Evolutionary conservation across 2,329 filamentous ascomycete genomes (phyloP).

Genomic region (Beauveria scarabaeidicola): DNA sequence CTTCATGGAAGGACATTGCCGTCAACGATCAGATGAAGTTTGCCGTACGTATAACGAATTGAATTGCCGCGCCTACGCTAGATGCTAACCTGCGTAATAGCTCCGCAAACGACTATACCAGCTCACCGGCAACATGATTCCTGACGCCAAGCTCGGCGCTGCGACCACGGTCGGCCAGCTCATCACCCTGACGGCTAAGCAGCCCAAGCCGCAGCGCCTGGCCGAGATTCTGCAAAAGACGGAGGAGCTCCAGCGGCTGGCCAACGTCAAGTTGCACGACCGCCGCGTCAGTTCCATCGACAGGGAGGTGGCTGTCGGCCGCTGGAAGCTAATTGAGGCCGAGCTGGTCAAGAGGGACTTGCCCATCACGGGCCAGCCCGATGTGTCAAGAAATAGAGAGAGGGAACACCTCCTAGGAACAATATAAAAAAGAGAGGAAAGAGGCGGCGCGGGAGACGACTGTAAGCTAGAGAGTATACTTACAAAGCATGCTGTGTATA

Average conservation of each 20-base stretch:
- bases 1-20: constrained; percentile 49
- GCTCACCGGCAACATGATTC: constrained; percentile 66
- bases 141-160: constrained; percentile 58
- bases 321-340: constrained; percentile 71
- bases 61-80: too few relatives aligned
- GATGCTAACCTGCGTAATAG: constrained; percentile 35
- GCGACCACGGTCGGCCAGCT: constrained; percentile 47
- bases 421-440: neutral
- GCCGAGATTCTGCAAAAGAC: constrained; percentile 46
- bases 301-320: constrained; percentile 61
- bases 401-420: neutral
- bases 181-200: constrained; percentile 43
- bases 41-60: constrained; percentile 47
- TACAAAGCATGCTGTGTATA: constrained; percentile 2
- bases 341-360: constrained; percentile 57
- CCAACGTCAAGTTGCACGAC: constrained; percentile 62
- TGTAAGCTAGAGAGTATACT: neutral
- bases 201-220: constrained; percentile 53
- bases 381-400: constrained; percentile 27
- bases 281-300: constrained; percentile 62
- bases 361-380: constrained; percentile 42
- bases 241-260: constrained; percentile 39
- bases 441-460: neutral
- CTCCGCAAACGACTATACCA: constrained; percentile 73
- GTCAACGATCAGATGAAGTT: constrained; percentile 60